Evolutionary conservation across 495 filamentous ascomycete genomes (phyloP), one percentile per base, ranked within the genome.

Genomic region (Baudoinia panamericana): DNA sequence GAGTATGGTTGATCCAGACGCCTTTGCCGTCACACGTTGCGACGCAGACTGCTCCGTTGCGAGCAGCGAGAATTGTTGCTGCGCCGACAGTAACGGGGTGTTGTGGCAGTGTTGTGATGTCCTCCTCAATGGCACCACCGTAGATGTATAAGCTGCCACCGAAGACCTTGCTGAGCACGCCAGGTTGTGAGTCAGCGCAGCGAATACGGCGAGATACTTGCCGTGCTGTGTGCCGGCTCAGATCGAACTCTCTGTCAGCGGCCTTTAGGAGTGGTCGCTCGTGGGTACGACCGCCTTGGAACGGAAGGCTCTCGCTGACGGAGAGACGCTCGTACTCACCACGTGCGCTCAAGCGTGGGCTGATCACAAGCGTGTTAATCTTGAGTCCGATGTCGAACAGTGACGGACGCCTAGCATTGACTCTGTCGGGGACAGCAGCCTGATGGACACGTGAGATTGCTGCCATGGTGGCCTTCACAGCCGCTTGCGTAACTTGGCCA

Each of bases 211-310:
- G 34, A 3, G 43, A 46, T 10, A 46, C 23, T 21, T 46, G 43
- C 13, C 16, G 34, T 1, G 43, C 35, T 3, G 35, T 39, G 17
- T 46, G 43, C 16, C 23, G 20, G 7, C 17, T 21, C 0, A 25
- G 10, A 26, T 46, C 22, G 19, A 46, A 31, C 9, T 32, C 36
- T 5, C 43, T 34, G 1, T 39, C 18, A 2, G 43, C 35, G 1
- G 43, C 43, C 30, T 46, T 46, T 13, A 46, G 19, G 11, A 46
- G 20, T 12, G 36, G 43, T n/a, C 43, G 34, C 23, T 46, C 35
- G 18, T 39, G 34, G n/a, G 25, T 15, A 8, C 30, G 39, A n/a
- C 43, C 43, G 22, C 43, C 43, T 25, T 39, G 43, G 36, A 46
- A 46, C 6, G 43, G 34, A 12, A 33, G 7, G 10, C 33, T 12